Evolutionary conservation across 2,329 filamentous ascomycete genomes (phyloP).

Genomic region (Stenocarpella maydis): DNA sequence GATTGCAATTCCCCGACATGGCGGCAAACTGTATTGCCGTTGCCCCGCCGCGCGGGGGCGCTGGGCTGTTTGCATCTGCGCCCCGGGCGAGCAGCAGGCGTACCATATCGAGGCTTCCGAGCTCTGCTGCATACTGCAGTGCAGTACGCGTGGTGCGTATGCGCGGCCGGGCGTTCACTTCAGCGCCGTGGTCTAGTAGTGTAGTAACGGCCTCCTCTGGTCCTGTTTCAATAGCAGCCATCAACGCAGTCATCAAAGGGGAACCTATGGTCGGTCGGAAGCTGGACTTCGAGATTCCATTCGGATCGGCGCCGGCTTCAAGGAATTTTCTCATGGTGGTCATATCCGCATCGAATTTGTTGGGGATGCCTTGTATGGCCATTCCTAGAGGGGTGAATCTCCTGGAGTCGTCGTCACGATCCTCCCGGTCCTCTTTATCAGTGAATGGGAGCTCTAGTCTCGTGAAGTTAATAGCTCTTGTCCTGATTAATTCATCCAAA

Average conservation of each 20-base stretch:
- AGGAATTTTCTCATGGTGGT: not conserved
- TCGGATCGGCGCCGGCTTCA: not conserved
- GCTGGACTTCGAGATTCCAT: not conserved
- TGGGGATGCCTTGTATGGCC: not conserved
- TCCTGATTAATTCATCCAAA: not conserved
- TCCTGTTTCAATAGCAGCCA: slow-evolving; percentile 28
- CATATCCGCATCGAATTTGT: not conserved
- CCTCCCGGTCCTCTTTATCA: too few species aligned
- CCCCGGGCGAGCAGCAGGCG: slow-evolving; percentile 36
- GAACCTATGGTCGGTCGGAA: not conserved
- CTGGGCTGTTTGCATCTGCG: slow-evolving; percentile 35
- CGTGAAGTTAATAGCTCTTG: not conserved
- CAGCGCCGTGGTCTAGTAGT: slow-evolving; percentile 35
- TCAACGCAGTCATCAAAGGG: slow-evolving; percentile 4
- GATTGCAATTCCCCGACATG: slow-evolving; percentile 37
- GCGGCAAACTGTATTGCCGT: slow-evolving; percentile 39
- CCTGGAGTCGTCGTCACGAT: not conserved
- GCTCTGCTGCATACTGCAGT: slow-evolving; percentile 37
- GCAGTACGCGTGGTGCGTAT: slow-evolving; percentile 34
- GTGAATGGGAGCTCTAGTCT: not conserved
- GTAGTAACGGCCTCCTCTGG: slow-evolving; percentile 36
- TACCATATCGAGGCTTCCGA: slow-evolving; percentile 35
- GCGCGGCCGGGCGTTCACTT: slow-evolving; percentile 35
- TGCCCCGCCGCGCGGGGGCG: slow-evolving; percentile 28
- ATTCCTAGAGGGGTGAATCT: not conserved